These are phyloP conservation scores for Fusarium sp. DNA, from an alignment of 2,329 filamentous ascomycete genomes.

Conservation along the genomic window DNA sequence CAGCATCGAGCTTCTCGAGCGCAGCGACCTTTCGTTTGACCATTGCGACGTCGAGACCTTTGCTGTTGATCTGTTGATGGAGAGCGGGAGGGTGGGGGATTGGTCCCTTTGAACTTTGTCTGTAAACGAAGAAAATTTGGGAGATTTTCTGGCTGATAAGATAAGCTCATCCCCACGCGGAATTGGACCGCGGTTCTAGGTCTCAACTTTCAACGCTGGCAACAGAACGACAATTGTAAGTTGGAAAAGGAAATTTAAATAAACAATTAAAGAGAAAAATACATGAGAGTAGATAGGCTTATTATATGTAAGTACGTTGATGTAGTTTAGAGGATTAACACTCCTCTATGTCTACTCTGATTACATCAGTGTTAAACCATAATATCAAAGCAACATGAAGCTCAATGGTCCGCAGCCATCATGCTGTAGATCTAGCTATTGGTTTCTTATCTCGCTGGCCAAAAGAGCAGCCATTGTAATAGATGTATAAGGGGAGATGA, in stretches of 20 bases:
- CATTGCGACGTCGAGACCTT: slow-evolving; percentile 56
- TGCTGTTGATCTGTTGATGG: slow-evolving; percentile 10
- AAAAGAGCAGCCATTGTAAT: accelerated
- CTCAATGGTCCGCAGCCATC: background rate
- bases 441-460: no score
- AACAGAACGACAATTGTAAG: background rate
- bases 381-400: background rate
- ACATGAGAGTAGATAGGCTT: accelerated
- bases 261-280: background rate
- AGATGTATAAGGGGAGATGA: background rate
- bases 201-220: background rate
- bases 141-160: slow-evolving; percentile 33
- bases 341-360: background rate
- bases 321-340: no score
- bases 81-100: slow-evolving; percentile 18
- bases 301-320: no score
- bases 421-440: no score
- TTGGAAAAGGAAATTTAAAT: background rate
- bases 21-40: slow-evolving; percentile 90
- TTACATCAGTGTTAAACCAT: background rate
- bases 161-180: slow-evolving; percentile 23
- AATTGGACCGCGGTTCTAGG: slow-evolving; percentile 24
- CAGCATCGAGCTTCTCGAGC: slow-evolving; percentile 94
- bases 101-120: slow-evolving; percentile 12
- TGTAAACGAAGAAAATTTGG: slow-evolving; percentile 32